phyloP scores from a whole-genome alignment of 805 yeast species.

The Maudiozyma bulderi region DNA sequence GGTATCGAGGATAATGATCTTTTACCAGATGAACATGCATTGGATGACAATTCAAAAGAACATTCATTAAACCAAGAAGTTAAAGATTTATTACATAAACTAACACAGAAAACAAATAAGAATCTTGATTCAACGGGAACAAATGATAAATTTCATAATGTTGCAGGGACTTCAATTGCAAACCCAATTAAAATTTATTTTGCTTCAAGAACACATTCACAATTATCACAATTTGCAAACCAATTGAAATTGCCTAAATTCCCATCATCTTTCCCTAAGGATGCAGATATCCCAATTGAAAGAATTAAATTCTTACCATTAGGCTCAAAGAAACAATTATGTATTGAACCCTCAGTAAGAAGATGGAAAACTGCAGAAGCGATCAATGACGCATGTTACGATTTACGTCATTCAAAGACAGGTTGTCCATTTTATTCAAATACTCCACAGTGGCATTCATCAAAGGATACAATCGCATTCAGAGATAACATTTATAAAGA shows the following conservation, averaged over 20 bases:
- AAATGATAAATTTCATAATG: not conserved
- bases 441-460: slow-evolving; percentile 36
- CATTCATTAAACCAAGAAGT: not conserved
- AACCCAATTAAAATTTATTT: slow-evolving; percentile 47
- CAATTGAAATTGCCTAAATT: slow-evolving; percentile 57
- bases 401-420: slow-evolving; percentile 41
- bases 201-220: slow-evolving; percentile 88
- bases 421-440: slow-evolving; percentile 18
- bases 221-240: slow-evolving; percentile 65
- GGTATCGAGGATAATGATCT: not conserved
- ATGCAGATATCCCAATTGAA: slow-evolving; percentile 30
- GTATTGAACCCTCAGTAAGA: slow-evolving; percentile 59
- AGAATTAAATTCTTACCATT: slow-evolving; percentile 59
- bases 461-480: slow-evolving; percentile 33
- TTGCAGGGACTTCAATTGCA: slow-evolving; percentile 1
- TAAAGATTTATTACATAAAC: not conserved
- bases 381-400: slow-evolving; percentile 75
- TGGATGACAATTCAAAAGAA: not conserved
- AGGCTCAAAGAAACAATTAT: slow-evolving; percentile 78
- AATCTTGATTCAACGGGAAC: not conserved
- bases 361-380: slow-evolving; percentile 38
- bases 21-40: not conserved
- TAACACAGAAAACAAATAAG: not conserved
- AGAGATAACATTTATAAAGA: slow-evolving; percentile 46
- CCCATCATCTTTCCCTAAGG: slow-evolving; percentile 44